Evolutionary conservation across 2,329 filamentous ascomycete genomes (phyloP).

Genomic region (Knoxdaviesia proteae): DNA sequence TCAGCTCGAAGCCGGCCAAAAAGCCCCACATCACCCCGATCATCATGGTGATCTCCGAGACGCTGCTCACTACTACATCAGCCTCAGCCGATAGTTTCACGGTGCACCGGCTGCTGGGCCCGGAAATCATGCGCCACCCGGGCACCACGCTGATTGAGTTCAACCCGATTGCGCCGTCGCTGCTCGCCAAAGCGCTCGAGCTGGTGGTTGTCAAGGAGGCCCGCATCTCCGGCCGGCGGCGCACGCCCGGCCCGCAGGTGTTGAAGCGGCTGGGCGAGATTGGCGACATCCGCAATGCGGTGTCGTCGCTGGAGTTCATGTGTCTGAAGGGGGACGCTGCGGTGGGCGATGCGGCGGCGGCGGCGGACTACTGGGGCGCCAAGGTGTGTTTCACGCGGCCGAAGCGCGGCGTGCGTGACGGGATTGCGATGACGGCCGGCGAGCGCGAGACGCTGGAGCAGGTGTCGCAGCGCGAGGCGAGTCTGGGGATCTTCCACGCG

Average conservation of each 20-base stretch:
- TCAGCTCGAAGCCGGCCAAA: constrained; percentile 17
- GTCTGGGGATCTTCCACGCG: constrained; percentile 84
- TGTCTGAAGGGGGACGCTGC: constrained; percentile 53
- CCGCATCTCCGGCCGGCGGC: constrained; percentile 50
- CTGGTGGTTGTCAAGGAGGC: constrained; percentile 71
- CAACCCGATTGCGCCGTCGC: constrained; percentile 73
- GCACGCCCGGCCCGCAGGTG: constrained; percentile 58
- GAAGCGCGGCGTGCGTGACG: constrained; percentile 38
- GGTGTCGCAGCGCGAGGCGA: constrained; percentile 72
- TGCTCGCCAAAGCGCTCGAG: constrained; percentile 68
- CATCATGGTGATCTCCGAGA: constrained; percentile 82
- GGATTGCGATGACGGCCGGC: constrained; percentile 44
- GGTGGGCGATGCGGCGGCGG: constrained; percentile 36
- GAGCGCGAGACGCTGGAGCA: constrained; percentile 64
- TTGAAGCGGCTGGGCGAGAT: constrained; percentile 65
- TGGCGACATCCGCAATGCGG: constrained; percentile 82
- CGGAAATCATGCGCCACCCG: constrained; percentile 66
- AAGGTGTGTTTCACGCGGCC: constrained; percentile 50
- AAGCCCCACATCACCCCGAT: constrained; percentile 42
- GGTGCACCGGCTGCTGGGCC: constrained; percentile 70
- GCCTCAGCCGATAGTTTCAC: constrained; percentile 82
- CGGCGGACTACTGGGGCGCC: constrained; percentile 35
- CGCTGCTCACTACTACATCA: constrained; percentile 64
- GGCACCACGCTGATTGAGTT: constrained; percentile 71
- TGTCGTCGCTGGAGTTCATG: constrained; percentile 79